phyloP scores from a whole-genome alignment of 805 yeast species.

The Wickerhamomyces bovis region DNA sequence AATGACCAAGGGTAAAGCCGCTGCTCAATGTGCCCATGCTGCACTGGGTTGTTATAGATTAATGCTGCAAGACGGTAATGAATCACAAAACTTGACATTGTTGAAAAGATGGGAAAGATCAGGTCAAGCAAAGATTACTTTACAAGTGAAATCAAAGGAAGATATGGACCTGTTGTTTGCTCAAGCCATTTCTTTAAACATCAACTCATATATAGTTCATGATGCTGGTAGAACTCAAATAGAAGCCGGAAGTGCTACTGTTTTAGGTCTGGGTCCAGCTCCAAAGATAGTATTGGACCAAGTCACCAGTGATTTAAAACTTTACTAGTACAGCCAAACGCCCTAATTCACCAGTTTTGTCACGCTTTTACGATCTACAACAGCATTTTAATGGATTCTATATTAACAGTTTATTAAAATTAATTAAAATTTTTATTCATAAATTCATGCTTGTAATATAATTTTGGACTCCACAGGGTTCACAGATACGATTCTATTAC shows the following conservation, averaged over 20 bases:
- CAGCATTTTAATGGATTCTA: neutral
- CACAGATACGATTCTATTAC: slow-evolving; percentile 3
- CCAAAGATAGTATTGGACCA: slow-evolving; percentile 76
- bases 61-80: slow-evolving; percentile 46
- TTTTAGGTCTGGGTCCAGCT: slow-evolving; percentile 96
- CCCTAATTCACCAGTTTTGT: neutral
- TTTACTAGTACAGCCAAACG: slow-evolving; percentile 40
- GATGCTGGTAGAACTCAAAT: slow-evolving; percentile 98
- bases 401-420: neutral
- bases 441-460: neutral
- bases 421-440: neutral
- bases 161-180: slow-evolving; percentile 72
- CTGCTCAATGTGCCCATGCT: slow-evolving; percentile 99
- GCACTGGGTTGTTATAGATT: slow-evolving; percentile 81
- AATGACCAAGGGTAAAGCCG: slow-evolving; percentile 93
- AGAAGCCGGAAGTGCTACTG: slow-evolving; percentile 95
- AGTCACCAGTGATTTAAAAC: slow-evolving; percentile 71
- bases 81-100: slow-evolving; percentile 53
- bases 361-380: neutral
- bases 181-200: slow-evolving; percentile 70
- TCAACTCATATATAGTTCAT: slow-evolving; percentile 75
- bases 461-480: slow-evolving; percentile 5
- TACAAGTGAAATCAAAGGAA: slow-evolving; percentile 65
- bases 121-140: slow-evolving; percentile 93
- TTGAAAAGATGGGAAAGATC: slow-evolving; percentile 69